Percentiles rank a stretch among this genome's conserved stretches.
Conservation (phyloP, 192 early-diverging fungal genomes). For the Coemansia javaensis region DNA sequence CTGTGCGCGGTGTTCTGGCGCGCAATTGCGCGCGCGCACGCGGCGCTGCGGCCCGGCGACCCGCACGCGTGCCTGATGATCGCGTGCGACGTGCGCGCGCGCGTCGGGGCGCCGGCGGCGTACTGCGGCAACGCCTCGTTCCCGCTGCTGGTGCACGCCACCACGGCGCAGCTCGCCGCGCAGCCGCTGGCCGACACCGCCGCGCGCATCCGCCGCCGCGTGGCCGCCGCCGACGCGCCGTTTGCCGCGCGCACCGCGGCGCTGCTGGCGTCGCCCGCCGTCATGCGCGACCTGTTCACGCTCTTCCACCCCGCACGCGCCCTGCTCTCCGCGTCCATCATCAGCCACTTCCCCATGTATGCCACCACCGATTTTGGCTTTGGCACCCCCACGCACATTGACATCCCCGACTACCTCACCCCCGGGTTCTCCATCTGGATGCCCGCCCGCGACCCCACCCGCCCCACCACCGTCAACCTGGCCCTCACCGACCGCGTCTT, state of each 20-base stretch:
- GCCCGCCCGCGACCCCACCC: not conserved
- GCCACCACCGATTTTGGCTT: conserved; percentile 24
- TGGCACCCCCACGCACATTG: conserved; percentile 21
- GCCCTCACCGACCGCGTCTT: conserved; percentile 21
- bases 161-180: conserved; percentile 4
- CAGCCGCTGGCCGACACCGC: conserved; percentile 32
- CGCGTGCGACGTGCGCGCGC: conserved; percentile 31
- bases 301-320: conserved; percentile 23
- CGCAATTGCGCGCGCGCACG: conserved; percentile 30
- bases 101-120: conserved; percentile 9
- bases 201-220: conserved; percentile 15
- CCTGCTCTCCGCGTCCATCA: conserved; percentile 34
- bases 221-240: conserved; percentile 4
- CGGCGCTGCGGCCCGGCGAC: conserved; percentile 3
- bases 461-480: conserved; percentile 15
- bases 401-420: conserved; percentile 26
- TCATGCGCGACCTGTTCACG: conserved; percentile 6
- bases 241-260: conserved; percentile 6
- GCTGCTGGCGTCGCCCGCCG: conserved; percentile 9
- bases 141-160: conserved; percentile 23
- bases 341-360: conserved; percentile 24
- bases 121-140: conserved; percentile 40
- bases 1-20: conserved; percentile 30
- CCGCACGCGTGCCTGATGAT: conserved; percentile 33
- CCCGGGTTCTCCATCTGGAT: conserved; percentile 45